Base-by-base conservation (phyloP, 306 rosid species). In the Cicer cuneatum region DNA sequence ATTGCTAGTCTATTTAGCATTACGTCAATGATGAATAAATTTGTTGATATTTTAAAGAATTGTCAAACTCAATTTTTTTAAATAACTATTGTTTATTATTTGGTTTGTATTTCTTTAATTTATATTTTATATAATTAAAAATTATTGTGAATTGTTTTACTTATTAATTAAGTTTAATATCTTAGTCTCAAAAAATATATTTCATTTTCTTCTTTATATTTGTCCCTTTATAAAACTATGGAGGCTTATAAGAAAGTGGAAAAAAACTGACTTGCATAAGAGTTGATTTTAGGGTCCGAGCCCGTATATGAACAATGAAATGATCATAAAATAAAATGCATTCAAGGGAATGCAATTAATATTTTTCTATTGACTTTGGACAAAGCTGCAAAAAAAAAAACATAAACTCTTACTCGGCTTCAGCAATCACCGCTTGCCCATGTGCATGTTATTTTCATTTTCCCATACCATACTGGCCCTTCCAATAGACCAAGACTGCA, bases 351-450 rank as follows among this genome's bases (percentile, higher is more conserved):
- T 39, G 42, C 67, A n/a, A 33, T 13, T 12, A 21, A 61, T 39
- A 21, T 37, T 37, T 61, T n/a, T 35, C 13, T 61, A 61, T 61
- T 61, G 45, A 61, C 45, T 1, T 14, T 61, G 12, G 67, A 7
- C n/a, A 61, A 61, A 61, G 46, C 14, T 61, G 45, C 6, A 8
- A 7, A 0, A 8, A 35, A 7, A 59, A 8, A n/a, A 37, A 8
- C 2, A 7, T 11, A 8, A 43, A 7, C 11, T 33, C 42, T n/a
- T 37, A n/a, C 11, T 35, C n/a, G 42, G 18, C 19, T 60, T 60
- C 66, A 60, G 11, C 66, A 59, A 59, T 33, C 10, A 37, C 42
- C 65, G 6, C 42, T 33, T 59, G 65, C 19, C 16, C 66, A 29
- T 59, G 4, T 56, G 9, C 62, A 56, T 60, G 45, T 35, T 21